phyloP scores from a whole-genome alignment of 345 rosid genomes.

The Brassica nigra region DNA sequence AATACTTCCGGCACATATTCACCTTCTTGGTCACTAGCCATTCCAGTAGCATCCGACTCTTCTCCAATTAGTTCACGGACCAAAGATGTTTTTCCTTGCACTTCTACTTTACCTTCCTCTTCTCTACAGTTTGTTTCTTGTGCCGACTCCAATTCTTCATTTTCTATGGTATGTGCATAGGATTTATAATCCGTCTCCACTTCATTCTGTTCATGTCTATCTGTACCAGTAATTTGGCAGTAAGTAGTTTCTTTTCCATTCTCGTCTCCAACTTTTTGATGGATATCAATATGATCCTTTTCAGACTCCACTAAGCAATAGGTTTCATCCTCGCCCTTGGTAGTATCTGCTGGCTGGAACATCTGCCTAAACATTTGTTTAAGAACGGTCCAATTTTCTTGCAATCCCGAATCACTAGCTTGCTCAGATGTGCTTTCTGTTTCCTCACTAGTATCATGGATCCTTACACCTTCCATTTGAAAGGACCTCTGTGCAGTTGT shows the following conservation, averaged over 20 bases:
- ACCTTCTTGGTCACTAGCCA: constrained; percentile 42
- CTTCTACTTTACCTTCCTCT: constrained; percentile 36
- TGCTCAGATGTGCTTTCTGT: constrained; percentile 38
- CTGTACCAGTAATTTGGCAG: constrained; percentile 35
- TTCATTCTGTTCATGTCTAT: constrained; percentile 28
- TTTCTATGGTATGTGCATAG: constrained; percentile 20
- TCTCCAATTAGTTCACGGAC: constrained; percentile 44
- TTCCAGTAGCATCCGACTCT: constrained; percentile 45
- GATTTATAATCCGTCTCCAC: constrained; percentile 37
- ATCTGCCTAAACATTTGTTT: constrained; percentile 45
- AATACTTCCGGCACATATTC: constrained; percentile 39
- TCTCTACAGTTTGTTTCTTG: constrained; percentile 32
- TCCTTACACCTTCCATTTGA: constrained; percentile 27
- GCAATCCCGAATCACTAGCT: constrained; percentile 44
- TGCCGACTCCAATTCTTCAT: constrained; percentile 29
- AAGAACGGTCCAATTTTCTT: constrained; percentile 43
- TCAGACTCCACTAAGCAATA: constrained; percentile 42
- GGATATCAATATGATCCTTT: constrained; percentile 41
- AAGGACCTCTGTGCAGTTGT: constrained; percentile 28
- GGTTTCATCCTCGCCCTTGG: constrained; percentile 43
- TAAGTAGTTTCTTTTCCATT: constrained; percentile 37
- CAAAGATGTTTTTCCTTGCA: constrained; percentile 38
- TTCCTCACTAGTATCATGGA: constrained; percentile 29
- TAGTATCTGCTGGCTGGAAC: constrained; percentile 39
- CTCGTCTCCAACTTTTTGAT: constrained; percentile 41